Conservation (phyloP, 2,329 filamentous ascomycete species). For the Trichoderma arundinaceum region DNA sequence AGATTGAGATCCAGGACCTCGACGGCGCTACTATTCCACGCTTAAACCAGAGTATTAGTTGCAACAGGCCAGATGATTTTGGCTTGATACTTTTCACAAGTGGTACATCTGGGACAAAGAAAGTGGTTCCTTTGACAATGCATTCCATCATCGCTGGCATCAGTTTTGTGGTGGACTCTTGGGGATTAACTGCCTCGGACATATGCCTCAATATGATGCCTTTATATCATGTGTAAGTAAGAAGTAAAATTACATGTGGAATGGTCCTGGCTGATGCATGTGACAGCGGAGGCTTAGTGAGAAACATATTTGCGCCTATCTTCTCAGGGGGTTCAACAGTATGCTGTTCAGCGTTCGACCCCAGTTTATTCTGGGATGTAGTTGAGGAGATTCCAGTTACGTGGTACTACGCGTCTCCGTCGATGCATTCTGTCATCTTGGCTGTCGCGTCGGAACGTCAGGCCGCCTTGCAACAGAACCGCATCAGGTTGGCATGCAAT, state of each 20-base stretch:
- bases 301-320: slow-evolving; percentile 61
- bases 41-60: slow-evolving; percentile 34
- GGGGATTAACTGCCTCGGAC: slow-evolving; percentile 54
- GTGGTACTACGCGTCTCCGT: slow-evolving; percentile 64
- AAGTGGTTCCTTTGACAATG: slow-evolving; percentile 59
- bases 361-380: slow-evolving; percentile 62
- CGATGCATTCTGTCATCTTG: slow-evolving; percentile 62
- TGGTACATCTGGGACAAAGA: slow-evolving; percentile 64
- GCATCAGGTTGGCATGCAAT: slow-evolving; percentile 60
- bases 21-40: slow-evolving; percentile 31
- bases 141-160: slow-evolving; percentile 58
- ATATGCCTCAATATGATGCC: slow-evolving; percentile 66
- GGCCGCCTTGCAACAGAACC: slow-evolving; percentile 49
- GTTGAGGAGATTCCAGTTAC: slow-evolving; percentile 55
- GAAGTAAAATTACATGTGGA: background rate
- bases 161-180: slow-evolving; percentile 59
- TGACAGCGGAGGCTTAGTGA: slow-evolving; percentile 56
- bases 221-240: slow-evolving; percentile 58
- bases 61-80: slow-evolving; percentile 54
- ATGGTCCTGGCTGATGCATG: slow-evolving; percentile 27
- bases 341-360: slow-evolving; percentile 60
- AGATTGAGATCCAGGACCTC: slow-evolving; percentile 42
- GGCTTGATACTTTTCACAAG: slow-evolving; percentile 62
- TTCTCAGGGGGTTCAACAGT: slow-evolving; percentile 60
- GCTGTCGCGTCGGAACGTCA: slow-evolving; percentile 50